A percentile compares a stretch with the other conserved stretches of the same genome.
Evolutionary conservation across 2,329 filamentous ascomycete species (phyloP).

Genomic region (Fusarium sp.): DNA sequence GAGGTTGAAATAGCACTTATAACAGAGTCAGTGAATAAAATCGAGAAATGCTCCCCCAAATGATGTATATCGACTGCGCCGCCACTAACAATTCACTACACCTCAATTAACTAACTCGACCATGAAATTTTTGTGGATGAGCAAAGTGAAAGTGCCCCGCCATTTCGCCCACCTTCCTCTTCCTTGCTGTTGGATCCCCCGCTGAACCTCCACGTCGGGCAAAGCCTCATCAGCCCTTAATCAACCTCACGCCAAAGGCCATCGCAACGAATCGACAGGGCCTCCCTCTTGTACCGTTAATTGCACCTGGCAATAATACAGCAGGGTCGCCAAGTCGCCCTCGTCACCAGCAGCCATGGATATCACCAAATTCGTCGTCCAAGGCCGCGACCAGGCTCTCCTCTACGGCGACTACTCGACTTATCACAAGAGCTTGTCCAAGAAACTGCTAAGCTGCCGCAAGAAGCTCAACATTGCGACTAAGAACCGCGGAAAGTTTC

Average conservation of each 20-base stretch:
- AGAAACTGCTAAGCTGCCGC: slow-evolving; percentile 82
- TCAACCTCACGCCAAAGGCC: slow-evolving; percentile 22
- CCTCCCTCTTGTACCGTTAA: background rate
- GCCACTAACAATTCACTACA: slow-evolving; percentile 31
- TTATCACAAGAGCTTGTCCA: slow-evolving; percentile 82
- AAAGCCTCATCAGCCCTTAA: slow-evolving; percentile 37
- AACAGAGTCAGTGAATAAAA: background rate
- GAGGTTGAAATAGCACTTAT: too few species aligned
- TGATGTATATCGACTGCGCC: background rate
- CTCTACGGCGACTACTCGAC: slow-evolving; percentile 88
- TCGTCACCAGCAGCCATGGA: slow-evolving; percentile 69
- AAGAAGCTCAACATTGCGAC: slow-evolving; percentile 87
- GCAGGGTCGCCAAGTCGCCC: background rate
- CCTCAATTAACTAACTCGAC: slow-evolving; percentile 7
- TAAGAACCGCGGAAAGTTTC: slow-evolving; percentile 87
- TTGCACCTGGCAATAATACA: background rate
- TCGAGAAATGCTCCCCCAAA: background rate
- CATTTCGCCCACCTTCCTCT: slow-evolving; percentile 29
- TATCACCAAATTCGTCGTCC: slow-evolving; percentile 85
- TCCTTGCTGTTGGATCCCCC: slow-evolving; percentile 33
- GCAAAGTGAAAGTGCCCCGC: slow-evolving; percentile 37
- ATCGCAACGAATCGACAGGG: background rate
- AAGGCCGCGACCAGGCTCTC: slow-evolving; percentile 82
- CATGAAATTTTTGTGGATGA: slow-evolving; percentile 29
- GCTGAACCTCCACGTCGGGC: slow-evolving; percentile 43